Base-by-base conservation (phyloP, 1,284 basidiomycete species). In the Cryptococcus deneoformans region DNA sequence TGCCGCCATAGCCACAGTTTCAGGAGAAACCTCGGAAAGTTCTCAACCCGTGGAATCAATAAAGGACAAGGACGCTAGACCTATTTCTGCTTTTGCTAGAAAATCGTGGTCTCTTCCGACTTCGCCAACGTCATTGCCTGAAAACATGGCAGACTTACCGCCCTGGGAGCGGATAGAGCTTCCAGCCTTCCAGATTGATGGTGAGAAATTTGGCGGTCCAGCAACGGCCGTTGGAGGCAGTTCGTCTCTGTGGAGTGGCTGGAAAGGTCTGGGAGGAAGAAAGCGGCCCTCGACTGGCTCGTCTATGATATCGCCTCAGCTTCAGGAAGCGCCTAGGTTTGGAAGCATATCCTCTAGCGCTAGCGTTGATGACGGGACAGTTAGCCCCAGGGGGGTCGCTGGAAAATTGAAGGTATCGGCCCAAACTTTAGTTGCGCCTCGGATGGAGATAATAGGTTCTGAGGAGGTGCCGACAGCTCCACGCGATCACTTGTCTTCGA, bases 101-200 rank as follows among this genome's bases (percentile, higher is more conserved):
- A 42, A 42, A 42, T 11, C 16, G 3, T 7, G 34, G 9, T 47
- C 46, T 24, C 46, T 29, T 14, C 46, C 46, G 1, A 47, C 34
- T 29, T 44, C 43, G n/a, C 43, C 43, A 8, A 47, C 46, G 14
- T 47, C 46, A 6, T 1, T 20, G 14, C 37, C 50, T 7, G 37
- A 14, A 4, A 14, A 37, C 20, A 9, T 39, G 34, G 35, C 50
- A 20, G 74, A 73, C 6, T 58, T 77, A 1, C 73, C 76, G 3
- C 76, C 76, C 0, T 79, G 78, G 78, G 78, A 79, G 54, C 58
- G 64, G 9, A 50, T 79, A 7, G 72, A 78, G 49, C 62, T 79
- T 12, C 77, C 78, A 0, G 61, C 65, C 2, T 79, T 78, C 59
- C 67, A 77, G 58, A 64, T 78, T 16, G 73, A 76, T 45, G 77